Evolutionary conservation across 805 yeast genomes (phyloP), one percentile per base, ranked within the genome.

Genomic region (Vanderwaltozyma polyspora): DNA sequence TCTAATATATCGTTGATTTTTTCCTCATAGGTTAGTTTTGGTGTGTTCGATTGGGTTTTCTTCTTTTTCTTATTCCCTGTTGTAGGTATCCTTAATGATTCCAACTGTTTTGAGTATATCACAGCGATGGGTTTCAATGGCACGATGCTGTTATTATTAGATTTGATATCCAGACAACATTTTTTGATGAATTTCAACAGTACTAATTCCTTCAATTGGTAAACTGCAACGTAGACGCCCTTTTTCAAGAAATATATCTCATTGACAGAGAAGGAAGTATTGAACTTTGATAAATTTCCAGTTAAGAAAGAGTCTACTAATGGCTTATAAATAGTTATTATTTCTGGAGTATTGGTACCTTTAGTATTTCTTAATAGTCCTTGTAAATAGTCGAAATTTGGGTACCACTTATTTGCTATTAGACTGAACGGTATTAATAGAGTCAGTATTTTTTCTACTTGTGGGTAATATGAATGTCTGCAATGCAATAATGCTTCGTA

Each of bases 351-450:
- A 9, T 25, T 14, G 3, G 22, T 12, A 2, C 13, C 14, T 8
- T 22, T 16, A 8, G 24, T 9, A 9, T 19, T 13, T 21, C 7
- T 8, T 12, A 28, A 19, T 34, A 24, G 29, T n/a, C 55, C 70
- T 5, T 43, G 38, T 18, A 33, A 14, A 64, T 74, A 68, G 1
- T 36, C 37, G 9, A 52, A 29, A 17, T 61, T 54, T 1, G 89
- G 86, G 17, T 69, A 56, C 40, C 55, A 49, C 33, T 68, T 64
- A 17, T 64, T 62, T 6, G 66, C 60, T 32, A 74, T 57, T 37
- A 81, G 63, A 33, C 67, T 68, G 28, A 79, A 59, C 0, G 95
- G 95, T 13, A 83, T 59, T 33, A 82, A 58, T 32, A 79, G 61
- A 21, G 74, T 40, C 37, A 82, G 52, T 7, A 86, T 75, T 13